phyloP scores from a whole-genome alignment of 352 stramenopile genomes.

The Chloridella minuta region DNA sequence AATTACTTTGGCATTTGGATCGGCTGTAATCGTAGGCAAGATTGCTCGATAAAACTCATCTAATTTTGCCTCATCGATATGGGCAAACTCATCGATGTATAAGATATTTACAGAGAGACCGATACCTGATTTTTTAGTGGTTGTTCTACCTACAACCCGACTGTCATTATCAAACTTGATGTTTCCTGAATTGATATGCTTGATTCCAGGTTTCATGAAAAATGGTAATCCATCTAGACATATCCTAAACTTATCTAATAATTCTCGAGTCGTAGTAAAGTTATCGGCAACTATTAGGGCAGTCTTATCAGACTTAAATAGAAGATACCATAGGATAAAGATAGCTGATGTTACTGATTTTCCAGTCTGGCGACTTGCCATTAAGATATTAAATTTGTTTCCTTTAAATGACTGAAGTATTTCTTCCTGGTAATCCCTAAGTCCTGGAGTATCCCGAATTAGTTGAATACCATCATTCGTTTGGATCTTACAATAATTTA shows the following conservation, averaged over 20 bases:
- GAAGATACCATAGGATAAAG: background rate
- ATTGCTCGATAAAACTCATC: background rate
- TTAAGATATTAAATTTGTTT: background rate
- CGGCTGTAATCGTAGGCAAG: background rate
- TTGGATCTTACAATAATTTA: background rate
- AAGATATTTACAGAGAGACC: background rate
- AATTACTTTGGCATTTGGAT: background rate
- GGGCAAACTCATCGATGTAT: background rate
- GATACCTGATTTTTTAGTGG: background rate
- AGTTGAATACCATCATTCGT: background rate
- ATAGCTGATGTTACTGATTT: background rate
- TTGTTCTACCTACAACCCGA: background rate
- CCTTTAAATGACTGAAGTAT: background rate
- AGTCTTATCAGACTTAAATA: background rate
- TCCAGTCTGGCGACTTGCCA: background rate
- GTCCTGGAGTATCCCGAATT: too few species aligned
- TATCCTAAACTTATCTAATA: background rate
- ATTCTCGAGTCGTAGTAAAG: background rate
- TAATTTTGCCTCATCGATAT: background rate
- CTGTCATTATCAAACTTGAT: background rate
- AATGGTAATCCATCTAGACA: background rate
- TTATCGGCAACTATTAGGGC: background rate
- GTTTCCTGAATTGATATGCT: background rate
- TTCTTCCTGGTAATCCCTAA: background rate
- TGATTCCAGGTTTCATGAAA: background rate